Conservation (phyloP, 257 asterid species). For the Capsicum rhomboideum region DNA sequence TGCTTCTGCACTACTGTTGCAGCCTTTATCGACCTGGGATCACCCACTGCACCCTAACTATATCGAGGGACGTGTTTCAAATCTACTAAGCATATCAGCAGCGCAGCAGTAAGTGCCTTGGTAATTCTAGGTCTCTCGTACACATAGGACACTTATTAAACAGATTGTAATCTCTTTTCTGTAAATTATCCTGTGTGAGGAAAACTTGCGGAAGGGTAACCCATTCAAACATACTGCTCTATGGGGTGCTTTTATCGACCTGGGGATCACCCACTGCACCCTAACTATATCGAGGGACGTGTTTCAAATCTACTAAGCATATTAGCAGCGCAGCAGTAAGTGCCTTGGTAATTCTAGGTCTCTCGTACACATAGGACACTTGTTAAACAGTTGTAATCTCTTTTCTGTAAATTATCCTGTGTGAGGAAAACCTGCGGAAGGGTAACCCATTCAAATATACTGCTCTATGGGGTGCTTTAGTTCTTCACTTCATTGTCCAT, state of each 20-base stretch:
- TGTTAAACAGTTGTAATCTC: not conserved
- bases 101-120: not conserved
- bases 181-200: not conserved
- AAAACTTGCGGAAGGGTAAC: not conserved
- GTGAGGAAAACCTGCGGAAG: not conserved
- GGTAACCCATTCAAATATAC: not conserved
- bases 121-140: not conserved
- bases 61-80: not conserved
- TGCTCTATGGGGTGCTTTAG: not conserved
- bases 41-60: not conserved
- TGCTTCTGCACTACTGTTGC: not conserved
- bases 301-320: not conserved
- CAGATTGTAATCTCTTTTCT: not conserved
- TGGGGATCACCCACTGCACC: not conserved
- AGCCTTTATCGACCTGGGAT: not conserved
- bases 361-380: not conserved
- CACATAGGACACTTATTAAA: not conserved
- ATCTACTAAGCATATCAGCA: not conserved
- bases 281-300: not conserved
- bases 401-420: not conserved
- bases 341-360: not conserved
- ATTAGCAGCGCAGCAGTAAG: not conserved
- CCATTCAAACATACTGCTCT: not conserved
- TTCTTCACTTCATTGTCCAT: not conserved
- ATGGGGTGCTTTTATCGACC: not conserved